These are phyloP conservation scores for Nissolia schottii DNA, from an alignment of 306 rosid genomes.

Conservation along the genomic window DNA sequence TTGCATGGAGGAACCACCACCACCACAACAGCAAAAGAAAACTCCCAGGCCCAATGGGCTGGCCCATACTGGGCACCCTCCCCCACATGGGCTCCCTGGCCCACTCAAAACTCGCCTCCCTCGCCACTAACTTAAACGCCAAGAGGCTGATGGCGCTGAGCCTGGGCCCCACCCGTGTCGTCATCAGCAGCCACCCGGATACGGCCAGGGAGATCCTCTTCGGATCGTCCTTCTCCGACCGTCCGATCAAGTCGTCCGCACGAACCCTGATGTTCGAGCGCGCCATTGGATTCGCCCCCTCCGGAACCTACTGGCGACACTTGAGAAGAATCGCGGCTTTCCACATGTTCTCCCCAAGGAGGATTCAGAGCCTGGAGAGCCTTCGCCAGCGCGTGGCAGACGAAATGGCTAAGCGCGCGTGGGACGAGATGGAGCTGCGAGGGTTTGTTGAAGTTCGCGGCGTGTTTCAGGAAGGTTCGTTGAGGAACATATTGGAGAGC, in stretches of 20 bases:
- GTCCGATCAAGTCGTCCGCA: slow-evolving; percentile 77
- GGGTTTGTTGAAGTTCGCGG: slow-evolving; percentile 52
- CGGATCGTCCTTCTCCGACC: slow-evolving; percentile 62
- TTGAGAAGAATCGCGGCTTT: slow-evolving; percentile 60
- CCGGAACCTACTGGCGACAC: slow-evolving; percentile 66
- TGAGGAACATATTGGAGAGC: slow-evolving; percentile 60
- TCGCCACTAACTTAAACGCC: slow-evolving; percentile 44
- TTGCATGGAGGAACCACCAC: slow-evolving; percentile 66
- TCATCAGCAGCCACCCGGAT: slow-evolving; percentile 84
- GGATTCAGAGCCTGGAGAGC: slow-evolving; percentile 48
- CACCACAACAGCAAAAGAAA: not conserved
- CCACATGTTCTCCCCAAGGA: slow-evolving; percentile 73
- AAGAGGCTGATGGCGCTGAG: slow-evolving; percentile 72
- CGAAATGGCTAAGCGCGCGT: slow-evolving; percentile 40
- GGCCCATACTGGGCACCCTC: slow-evolving; percentile 69
- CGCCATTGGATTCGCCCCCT: slow-evolving; percentile 88
- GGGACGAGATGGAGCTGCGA: slow-evolving; percentile 37
- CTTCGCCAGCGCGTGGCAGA: slow-evolving; percentile 40
- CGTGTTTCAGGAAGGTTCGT: slow-evolving; percentile 59
- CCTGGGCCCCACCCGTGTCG: slow-evolving; percentile 54
- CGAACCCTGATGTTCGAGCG: slow-evolving; percentile 76
- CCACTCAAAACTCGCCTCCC: slow-evolving; percentile 54
- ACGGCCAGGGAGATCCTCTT: slow-evolving; percentile 70
- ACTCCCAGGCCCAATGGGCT: slow-evolving; percentile 60
- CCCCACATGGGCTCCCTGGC: slow-evolving; percentile 62